Evolutionary conservation across 75 land plant species (phyloP).

Genomic region (Ceratopteris richardii): DNA sequence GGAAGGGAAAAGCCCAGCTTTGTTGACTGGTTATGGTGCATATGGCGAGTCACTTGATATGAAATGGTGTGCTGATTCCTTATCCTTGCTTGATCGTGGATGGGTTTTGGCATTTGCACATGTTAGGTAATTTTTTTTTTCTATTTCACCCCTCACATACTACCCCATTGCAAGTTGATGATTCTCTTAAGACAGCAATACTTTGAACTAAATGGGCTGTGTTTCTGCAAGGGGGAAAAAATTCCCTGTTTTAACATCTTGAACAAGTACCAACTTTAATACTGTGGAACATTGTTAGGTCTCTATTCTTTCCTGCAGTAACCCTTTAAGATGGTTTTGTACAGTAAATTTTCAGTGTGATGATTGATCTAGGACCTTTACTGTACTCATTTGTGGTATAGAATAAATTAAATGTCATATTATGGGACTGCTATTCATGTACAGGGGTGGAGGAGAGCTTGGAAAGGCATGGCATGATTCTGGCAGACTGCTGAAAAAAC

Average conservation of each 20-base stretch:
- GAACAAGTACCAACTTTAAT: too few relatives aligned
- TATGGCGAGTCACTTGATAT: slow-evolving; percentile 87
- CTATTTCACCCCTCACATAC: background rate
- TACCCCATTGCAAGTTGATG: background rate
- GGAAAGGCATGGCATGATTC: slow-evolving; percentile 87
- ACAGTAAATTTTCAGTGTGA: too few relatives aligned
- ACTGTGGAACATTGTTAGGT: too few relatives aligned
- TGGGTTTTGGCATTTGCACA: slow-evolving; percentile 96
- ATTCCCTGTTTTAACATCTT: too few relatives aligned
- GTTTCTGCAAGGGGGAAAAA: too few relatives aligned
- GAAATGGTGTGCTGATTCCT: slow-evolving; percentile 59
- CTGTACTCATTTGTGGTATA: too few relatives aligned
- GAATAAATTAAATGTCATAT: too few relatives aligned
- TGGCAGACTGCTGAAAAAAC: slow-evolving; percentile 54
- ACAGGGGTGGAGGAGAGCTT: slow-evolving; percentile 84
- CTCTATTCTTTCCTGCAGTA: too few relatives aligned
- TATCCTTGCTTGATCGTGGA: slow-evolving; percentile 90
- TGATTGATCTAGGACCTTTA: too few relatives aligned
- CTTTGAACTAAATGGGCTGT: too few relatives aligned
- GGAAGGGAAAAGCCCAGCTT: slow-evolving; percentile 67
- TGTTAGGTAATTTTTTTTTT: slow-evolving; percentile 56
- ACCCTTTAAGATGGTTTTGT: too few relatives aligned
- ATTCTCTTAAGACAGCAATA: too few relatives aligned
- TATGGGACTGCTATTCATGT: background rate
- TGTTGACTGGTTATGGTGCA: slow-evolving; percentile 89